These are phyloP conservation scores for Suhomyces canberraensis DNA, from an alignment of 805 yeast species.

Conservation along the genomic window DNA sequence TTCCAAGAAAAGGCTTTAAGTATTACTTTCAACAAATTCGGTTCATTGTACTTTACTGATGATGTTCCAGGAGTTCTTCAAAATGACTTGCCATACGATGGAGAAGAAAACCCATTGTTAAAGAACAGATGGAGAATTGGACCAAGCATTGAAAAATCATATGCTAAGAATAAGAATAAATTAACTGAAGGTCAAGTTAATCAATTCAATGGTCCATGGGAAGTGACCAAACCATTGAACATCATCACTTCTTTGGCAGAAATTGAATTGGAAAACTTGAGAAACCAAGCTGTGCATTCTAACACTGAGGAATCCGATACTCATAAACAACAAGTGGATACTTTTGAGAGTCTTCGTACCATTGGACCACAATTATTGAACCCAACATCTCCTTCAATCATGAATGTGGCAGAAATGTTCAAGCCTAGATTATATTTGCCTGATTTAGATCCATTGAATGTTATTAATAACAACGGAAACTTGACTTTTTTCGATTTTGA, in stretches of 20 bases:
- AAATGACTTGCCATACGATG: constrained; percentile 50
- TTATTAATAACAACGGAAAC: constrained; percentile 39
- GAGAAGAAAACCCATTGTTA: constrained; percentile 54
- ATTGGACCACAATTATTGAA: constrained; percentile 61
- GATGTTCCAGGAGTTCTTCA: constrained; percentile 54
- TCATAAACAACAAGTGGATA: constrained; percentile 49
- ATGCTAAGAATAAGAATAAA: constrained; percentile 63
- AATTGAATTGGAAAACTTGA: constrained; percentile 62
- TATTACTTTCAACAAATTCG: constrained; percentile 66
- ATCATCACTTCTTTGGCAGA: constrained; percentile 62
- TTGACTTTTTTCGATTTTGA: constrained; percentile 74
- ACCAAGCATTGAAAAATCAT: constrained; percentile 77
- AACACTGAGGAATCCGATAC: constrained; percentile 40
- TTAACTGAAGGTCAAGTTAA: constrained; percentile 49
- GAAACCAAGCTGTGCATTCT: constrained; percentile 1
- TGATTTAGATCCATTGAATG: constrained; percentile 90
- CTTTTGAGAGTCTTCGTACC: constrained; percentile 57
- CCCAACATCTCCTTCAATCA: constrained; percentile 51
- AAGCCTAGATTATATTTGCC: constrained; percentile 75
- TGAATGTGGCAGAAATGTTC: constrained; percentile 59
- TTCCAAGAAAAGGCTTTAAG: constrained; percentile 55
- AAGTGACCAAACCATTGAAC: constrained; percentile 52
- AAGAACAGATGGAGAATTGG: constrained; percentile 84
- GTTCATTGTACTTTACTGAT: constrained; percentile 75
- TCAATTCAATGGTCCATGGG: constrained; percentile 77